These are phyloP conservation scores for Candida berthetii DNA, from an alignment of 805 yeast genomes.

Conservation along the genomic window DNA sequence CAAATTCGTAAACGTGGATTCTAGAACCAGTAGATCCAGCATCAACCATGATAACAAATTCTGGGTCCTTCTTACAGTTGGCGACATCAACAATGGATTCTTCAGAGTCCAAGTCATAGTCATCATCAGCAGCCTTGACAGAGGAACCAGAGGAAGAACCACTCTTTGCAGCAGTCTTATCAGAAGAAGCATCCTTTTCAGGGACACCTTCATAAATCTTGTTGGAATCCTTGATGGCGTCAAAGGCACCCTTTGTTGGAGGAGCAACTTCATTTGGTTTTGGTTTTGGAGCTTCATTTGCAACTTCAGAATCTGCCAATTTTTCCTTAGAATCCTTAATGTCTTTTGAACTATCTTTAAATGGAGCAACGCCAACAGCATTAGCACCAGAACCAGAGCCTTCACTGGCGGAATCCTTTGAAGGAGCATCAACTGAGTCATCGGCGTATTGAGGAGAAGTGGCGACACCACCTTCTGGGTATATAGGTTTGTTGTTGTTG, in stretches of 20 bases:
- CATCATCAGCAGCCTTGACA: conserved; percentile 15
- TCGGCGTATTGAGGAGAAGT: conserved; percentile 19
- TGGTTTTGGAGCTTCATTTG: conserved; percentile 22
- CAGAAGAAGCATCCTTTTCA: conserved; percentile 11
- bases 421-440: conserved; percentile 16
- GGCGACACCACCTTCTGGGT: conserved; percentile 5
- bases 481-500: neutral
- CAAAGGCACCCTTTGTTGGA: conserved; percentile 12
- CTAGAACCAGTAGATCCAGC: conserved; percentile 98
- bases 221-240: conserved; percentile 20
- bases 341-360: conserved; percentile 13
- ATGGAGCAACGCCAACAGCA: conserved; percentile 18
- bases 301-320: conserved; percentile 18
- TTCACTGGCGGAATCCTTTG: conserved; percentile 4
- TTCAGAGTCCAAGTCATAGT: conserved; percentile 9
- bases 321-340: conserved; percentile 10
- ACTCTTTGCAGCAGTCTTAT: conserved; percentile 5
- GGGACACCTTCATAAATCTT: conserved; percentile 23
- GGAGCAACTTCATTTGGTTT: conserved; percentile 6
- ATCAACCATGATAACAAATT: conserved; percentile 90
- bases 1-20: conserved; percentile 89
- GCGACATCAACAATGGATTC: conserved; percentile 6
- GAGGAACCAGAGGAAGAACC: neutral
- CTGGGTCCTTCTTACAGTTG: conserved; percentile 37
- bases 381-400: conserved; percentile 16